Conservation (phyloP, 2,329 filamentous ascomycete genomes). For the Monilinia fructigena region DNA sequence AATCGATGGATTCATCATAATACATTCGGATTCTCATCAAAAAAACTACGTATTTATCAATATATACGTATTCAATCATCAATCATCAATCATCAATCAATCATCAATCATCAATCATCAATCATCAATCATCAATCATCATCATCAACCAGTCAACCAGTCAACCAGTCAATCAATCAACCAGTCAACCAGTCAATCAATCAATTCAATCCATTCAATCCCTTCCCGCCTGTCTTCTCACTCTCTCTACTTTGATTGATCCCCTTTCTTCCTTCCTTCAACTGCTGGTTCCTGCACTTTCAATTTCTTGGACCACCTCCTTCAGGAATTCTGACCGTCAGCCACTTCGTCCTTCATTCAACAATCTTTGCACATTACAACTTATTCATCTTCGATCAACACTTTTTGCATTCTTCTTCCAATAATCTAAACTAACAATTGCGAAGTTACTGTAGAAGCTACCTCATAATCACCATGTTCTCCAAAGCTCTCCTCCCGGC, state of each 20-base stretch:
- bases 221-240: too few species aligned
- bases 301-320: slow-evolving; percentile 1
- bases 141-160: not conserved
- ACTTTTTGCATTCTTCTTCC: slow-evolving; percentile 21
- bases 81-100: not conserved
- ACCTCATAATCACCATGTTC: slow-evolving; percentile 21
- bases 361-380: not conserved
- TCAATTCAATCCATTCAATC: too few species aligned
- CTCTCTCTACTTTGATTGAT: not conserved
- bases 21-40: not conserved
- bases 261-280: slow-evolving; percentile 12
- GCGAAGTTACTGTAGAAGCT: slow-evolving; percentile 22
- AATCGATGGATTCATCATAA: not conserved
- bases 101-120: not conserved
- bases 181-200: too few species aligned
- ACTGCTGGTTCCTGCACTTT: not conserved
- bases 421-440: slow-evolving; percentile 18
- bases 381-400: slow-evolving; percentile 20
- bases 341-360: not conserved
- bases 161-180: not conserved
- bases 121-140: not conserved
- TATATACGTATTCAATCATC: not conserved
- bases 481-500: slow-evolving; percentile 18
- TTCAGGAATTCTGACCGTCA: slow-evolving; percentile 7
- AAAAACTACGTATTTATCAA: not conserved